Evolutionary conservation across 106 monocot genomes (phyloP).

Genomic region (Allium fistulosum): DNA sequence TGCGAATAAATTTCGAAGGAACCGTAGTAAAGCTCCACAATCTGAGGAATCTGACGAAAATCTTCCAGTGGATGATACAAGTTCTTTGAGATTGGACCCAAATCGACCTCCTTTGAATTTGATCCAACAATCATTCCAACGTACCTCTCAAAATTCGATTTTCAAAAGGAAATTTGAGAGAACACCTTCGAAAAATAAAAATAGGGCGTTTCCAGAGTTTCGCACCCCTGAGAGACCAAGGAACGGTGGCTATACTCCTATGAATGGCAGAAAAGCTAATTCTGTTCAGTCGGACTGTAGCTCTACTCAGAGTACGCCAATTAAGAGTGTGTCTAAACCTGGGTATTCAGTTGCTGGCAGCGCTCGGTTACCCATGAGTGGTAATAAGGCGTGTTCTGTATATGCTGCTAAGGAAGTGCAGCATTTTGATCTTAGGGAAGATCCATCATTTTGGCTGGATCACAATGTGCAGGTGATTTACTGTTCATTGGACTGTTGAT

Average conservation of each 20-base stretch:
- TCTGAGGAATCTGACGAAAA: slow-evolving; percentile 60
- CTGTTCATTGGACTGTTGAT: background rate
- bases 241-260: slow-evolving; percentile 54
- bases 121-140: slow-evolving; percentile 42
- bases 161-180: slow-evolving; percentile 35
- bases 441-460: slow-evolving; percentile 94
- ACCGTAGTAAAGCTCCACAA: slow-evolving; percentile 14
- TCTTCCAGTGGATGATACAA: slow-evolving; percentile 23
- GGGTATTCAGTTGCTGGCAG: slow-evolving; percentile 14
- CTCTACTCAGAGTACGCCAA: slow-evolving; percentile 80
- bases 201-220: slow-evolving; percentile 22
- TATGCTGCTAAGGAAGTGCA: slow-evolving; percentile 52
- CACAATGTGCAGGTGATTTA: slow-evolving; percentile 87
- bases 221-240: slow-evolving; percentile 73
- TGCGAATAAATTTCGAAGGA: slow-evolving; percentile 38
- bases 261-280: slow-evolving; percentile 45
- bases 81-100: slow-evolving; percentile 15
- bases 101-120: slow-evolving; percentile 48
- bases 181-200: slow-evolving; percentile 45
- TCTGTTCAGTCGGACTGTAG: slow-evolving; percentile 57
- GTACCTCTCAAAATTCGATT: slow-evolving; percentile 19
- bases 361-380: slow-evolving; percentile 25
- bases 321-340: slow-evolving; percentile 70
- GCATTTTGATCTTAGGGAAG: slow-evolving; percentile 78
- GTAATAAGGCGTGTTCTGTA: slow-evolving; percentile 5